Evolutionary conservation across 345 rosid genomes (phyloP).

Genomic region (Arabidopsis suecica): DNA sequence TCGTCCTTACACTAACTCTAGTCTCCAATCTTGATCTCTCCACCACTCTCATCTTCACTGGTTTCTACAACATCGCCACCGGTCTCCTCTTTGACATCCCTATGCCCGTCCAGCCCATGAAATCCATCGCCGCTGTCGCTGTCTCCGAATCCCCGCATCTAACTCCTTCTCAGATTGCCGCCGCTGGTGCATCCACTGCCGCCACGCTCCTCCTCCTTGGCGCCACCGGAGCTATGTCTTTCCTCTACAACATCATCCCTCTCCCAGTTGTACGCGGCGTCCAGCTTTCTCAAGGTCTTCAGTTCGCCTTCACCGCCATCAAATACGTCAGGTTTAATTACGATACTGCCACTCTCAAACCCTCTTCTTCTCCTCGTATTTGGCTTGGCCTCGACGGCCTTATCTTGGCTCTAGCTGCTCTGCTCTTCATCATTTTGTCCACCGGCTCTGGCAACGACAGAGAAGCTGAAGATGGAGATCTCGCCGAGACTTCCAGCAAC

Average conservation of each 20-base stretch:
- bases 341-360: constrained; percentile 62
- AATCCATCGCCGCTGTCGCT: constrained; percentile 85
- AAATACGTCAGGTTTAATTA: constrained; percentile 77
- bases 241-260: constrained; percentile 71
- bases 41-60: constrained; percentile 76
- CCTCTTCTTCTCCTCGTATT: constrained; percentile 65
- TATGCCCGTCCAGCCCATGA: constrained; percentile 92
- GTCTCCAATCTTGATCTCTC: constrained; percentile 76
- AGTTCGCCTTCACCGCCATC: constrained; percentile 86
- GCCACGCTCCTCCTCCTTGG: constrained; percentile 68
- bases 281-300: constrained; percentile 93
- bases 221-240: constrained; percentile 75
- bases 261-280: constrained; percentile 93
- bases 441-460: constrained; percentile 66
- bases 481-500: constrained; percentile 1
- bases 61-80: constrained; percentile 72
- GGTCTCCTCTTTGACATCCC: constrained; percentile 85
- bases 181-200: constrained; percentile 71
- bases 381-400: constrained; percentile 89
- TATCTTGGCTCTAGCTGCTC: constrained; percentile 60
- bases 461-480: background rate
- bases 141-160: constrained; percentile 74
- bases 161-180: constrained; percentile 65
- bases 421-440: constrained; percentile 62
- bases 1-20: constrained; percentile 66